Evolutionary conservation across 331 rosid genomes (phyloP).

Genomic region (Stylosanthes scabra): DNA sequence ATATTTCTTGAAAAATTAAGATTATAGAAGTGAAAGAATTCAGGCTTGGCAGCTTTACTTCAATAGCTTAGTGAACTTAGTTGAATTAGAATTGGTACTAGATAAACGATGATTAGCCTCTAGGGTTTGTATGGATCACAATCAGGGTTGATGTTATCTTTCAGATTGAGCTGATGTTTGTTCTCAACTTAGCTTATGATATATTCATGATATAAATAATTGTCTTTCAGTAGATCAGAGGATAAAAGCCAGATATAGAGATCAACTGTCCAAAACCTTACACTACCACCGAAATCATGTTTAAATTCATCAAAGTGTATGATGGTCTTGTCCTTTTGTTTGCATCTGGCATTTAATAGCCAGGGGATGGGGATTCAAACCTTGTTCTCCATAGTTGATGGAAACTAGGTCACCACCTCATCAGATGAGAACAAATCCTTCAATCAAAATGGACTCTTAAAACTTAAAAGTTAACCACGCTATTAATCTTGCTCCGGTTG

Average conservation of each 20-base stretch:
- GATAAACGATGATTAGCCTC: not conserved
- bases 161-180: not conserved
- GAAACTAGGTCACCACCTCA: slow-evolving; percentile 16
- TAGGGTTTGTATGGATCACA: slow-evolving; percentile 14
- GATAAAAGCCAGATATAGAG: not conserved
- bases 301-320: not conserved
- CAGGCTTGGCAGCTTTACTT: too few relatives aligned
- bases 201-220: not conserved
- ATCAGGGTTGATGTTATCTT: not conserved
- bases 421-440: slow-evolving; percentile 16
- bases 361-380: not conserved
- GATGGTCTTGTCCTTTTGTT: not conserved
- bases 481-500: not conserved
- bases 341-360: not conserved
- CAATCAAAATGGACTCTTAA: not conserved
- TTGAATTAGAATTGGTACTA: not conserved
- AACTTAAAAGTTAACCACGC: not conserved
- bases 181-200: slow-evolving; percentile 16
- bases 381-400: not conserved
- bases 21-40: too few relatives aligned
- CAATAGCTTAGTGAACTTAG: slow-evolving; percentile 4
- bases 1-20: too few relatives aligned
- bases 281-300: not conserved
- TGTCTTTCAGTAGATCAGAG: not conserved
- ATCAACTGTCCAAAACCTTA: not conserved